These are phyloP conservation scores for Xylaria sp. DNA, from an alignment of 2,329 filamentous ascomycete species.

Conservation along the genomic window DNA sequence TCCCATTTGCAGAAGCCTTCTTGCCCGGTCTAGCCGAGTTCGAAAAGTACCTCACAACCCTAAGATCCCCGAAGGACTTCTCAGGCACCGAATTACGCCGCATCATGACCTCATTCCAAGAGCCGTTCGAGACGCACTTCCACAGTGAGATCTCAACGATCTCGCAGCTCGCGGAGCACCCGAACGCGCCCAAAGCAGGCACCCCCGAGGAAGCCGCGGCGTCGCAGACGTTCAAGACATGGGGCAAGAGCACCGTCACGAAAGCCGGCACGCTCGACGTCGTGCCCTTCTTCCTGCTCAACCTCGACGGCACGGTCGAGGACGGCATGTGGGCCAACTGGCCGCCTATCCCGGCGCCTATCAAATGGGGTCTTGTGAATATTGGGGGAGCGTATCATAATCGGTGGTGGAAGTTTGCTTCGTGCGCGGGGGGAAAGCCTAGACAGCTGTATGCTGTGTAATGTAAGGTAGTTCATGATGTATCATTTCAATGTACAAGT, in stretches of 20 bases:
- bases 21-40: slow-evolving; percentile 58
- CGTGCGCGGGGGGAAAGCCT: slow-evolving; percentile 59
- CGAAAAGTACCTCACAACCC: slow-evolving; percentile 55
- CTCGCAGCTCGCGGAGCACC: slow-evolving; percentile 54
- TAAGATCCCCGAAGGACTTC: slow-evolving; percentile 50
- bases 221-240: slow-evolving; percentile 59
- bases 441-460: slow-evolving; percentile 59
- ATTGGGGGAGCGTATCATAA: slow-evolving; percentile 62
- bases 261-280: slow-evolving; percentile 65
- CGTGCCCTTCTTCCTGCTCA: slow-evolving; percentile 69
- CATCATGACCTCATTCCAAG: slow-evolving; percentile 58
- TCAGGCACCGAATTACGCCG: slow-evolving; percentile 51
- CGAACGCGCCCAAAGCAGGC: slow-evolving; percentile 55
- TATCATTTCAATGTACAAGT: not conserved
- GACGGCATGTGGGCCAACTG: slow-evolving; percentile 65
- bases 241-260: slow-evolving; percentile 68
- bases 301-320: slow-evolving; percentile 64
- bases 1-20: slow-evolving; percentile 49
- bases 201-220: slow-evolving; percentile 53
- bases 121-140: slow-evolving; percentile 60
- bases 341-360: slow-evolving; percentile 67
- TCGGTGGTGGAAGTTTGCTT: slow-evolving; percentile 69
- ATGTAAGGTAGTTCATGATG: not conserved
- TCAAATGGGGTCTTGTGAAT: slow-evolving; percentile 65
- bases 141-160: slow-evolving; percentile 61